Evolutionary conservation across 768 basidiomycete genomes (phyloP).

Genomic region (Amanita inopinata): DNA sequence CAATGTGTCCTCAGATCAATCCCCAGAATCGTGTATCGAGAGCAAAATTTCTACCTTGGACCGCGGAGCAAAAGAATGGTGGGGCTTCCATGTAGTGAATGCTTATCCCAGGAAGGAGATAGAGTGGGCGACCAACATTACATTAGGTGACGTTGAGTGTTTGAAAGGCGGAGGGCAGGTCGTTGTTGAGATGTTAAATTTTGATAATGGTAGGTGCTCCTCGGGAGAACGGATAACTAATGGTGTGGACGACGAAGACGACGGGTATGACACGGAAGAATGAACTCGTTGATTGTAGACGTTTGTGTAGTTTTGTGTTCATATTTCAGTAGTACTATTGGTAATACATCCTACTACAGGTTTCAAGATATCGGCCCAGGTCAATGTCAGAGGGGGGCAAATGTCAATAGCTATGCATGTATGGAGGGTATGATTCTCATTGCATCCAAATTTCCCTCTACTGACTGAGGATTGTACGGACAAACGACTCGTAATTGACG

Average conservation of each 20-base stretch:
- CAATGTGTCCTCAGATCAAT: constrained; percentile 23
- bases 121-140: constrained; percentile 31
- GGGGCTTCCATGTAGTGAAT: constrained; percentile 61
- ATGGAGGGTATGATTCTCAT: neutral
- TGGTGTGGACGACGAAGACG: constrained; percentile 29
- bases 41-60: constrained; percentile 15
- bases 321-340: neutral
- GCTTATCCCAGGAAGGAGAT: constrained; percentile 66
- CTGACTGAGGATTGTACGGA: constrained; percentile 88
- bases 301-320: constrained; percentile 1
- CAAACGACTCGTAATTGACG: constrained; percentile 95
- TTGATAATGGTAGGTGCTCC: constrained; percentile 11
- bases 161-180: constrained; percentile 55
- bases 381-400: no score
- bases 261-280: constrained; percentile 51
- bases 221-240: constrained; percentile 10
- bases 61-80: constrained; percentile 36
- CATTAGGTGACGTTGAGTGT: constrained; percentile 35
- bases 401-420: constrained; percentile 3
- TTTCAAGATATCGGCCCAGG: neutral
- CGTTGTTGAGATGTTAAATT: constrained; percentile 42
- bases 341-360: constrained; percentile 6
- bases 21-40: constrained; percentile 26
- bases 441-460: no score
- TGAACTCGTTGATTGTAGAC: constrained; percentile 1